A percentile compares a stretch with the other conserved stretches of the same genome.
These are phyloP conservation scores for Fagopyrum homotropicum DNA, from an alignment of 148 eudicot species.

Conservation along the genomic window DNA sequence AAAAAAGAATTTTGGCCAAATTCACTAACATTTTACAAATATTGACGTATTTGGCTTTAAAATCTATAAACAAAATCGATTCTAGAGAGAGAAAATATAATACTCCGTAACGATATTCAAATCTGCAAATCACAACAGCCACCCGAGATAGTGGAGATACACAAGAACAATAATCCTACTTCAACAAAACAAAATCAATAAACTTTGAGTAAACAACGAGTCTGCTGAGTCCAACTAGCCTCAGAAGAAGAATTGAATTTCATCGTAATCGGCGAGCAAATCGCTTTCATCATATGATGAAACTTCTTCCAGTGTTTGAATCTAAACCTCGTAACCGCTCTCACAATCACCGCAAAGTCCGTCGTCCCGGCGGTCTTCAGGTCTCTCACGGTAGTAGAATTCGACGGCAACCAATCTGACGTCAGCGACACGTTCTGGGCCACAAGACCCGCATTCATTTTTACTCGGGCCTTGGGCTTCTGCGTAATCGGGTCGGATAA, in stretches of 20 bases:
- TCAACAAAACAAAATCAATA: neutral
- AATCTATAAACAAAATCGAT: too few species aligned
- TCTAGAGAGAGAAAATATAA: too few species aligned
- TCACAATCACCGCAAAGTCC: slow-evolving; percentile 6
- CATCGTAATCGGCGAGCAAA: neutral
- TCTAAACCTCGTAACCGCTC: slow-evolving; percentile 1
- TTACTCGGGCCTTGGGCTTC: neutral
- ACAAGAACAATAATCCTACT: too few species aligned
- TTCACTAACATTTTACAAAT: too few species aligned
- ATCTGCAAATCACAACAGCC: too few species aligned
- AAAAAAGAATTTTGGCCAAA: too few species aligned
- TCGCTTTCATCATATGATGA: slow-evolving; percentile 9
- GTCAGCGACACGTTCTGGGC: neutral
- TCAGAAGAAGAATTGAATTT: slow-evolving; percentile 2
- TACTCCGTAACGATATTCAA: too few species aligned
- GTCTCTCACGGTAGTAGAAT: neutral
- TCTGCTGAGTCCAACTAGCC: neutral
- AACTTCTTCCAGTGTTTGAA: slow-evolving; percentile 8
- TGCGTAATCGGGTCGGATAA: neutral
- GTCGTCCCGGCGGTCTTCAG: slow-evolving; percentile 9
- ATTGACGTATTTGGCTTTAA: too few species aligned
- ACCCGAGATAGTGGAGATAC: too few species aligned
- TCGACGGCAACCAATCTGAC: neutral
- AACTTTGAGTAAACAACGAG: neutral
- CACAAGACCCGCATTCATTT: neutral